Percentiles rank a stretch among this genome's conserved stretches.
Evolutionary conservation across 176 grass and related monocot species (phyloP).

Genomic region (Cenchrus purpureus): DNA sequence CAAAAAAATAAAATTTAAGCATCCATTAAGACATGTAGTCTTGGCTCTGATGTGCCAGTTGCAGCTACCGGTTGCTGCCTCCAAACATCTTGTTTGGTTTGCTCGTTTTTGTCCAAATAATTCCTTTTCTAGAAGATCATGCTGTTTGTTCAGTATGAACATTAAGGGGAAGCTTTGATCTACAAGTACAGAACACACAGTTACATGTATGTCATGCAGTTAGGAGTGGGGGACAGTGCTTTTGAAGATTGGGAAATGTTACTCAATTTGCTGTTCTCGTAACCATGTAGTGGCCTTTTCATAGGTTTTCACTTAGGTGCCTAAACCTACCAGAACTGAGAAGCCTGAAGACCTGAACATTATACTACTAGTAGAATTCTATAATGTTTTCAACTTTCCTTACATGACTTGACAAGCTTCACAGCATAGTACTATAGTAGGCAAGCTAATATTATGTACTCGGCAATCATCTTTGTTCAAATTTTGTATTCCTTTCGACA

Average conservation of each 20-base stretch:
- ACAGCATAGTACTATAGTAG: background rate
- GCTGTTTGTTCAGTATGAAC: slow-evolving; percentile 12
- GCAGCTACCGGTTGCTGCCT: slow-evolving; percentile 33
- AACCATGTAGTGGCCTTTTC: background rate
- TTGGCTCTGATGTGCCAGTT: slow-evolving; percentile 15
- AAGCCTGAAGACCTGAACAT: background rate
- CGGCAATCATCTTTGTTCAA: background rate
- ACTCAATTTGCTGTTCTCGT: background rate
- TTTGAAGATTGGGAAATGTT: background rate
- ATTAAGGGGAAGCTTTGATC: background rate
- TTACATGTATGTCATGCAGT: background rate
- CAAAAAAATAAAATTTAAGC: background rate
- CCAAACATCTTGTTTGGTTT: background rate
- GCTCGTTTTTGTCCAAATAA: background rate
- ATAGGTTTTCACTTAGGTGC: slow-evolving; percentile 1
- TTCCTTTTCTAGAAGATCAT: background rate
- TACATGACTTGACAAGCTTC: slow-evolving; percentile 4
- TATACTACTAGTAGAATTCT: background rate
- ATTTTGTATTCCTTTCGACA: background rate
- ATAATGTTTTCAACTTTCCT: slow-evolving; percentile 16
- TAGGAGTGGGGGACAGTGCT: background rate
- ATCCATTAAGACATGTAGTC: background rate
- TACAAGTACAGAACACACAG: background rate
- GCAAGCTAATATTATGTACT: background rate
- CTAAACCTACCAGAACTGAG: background rate